These are phyloP conservation scores for Lepidium campestre DNA, from an alignment of 441 rosid species.

Conservation along the genomic window DNA sequence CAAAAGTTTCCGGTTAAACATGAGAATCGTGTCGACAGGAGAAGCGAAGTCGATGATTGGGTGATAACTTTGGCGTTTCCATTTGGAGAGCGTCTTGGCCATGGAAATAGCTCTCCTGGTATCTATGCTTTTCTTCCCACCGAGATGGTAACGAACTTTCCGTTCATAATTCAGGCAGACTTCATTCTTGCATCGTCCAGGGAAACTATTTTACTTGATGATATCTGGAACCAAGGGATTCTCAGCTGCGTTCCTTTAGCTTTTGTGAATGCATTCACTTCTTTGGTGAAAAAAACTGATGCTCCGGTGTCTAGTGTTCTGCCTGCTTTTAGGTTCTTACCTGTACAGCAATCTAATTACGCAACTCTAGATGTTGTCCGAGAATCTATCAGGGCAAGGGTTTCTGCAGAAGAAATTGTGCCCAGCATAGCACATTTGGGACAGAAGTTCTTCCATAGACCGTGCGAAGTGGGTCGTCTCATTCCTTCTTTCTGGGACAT, in stretches of 20 bases:
- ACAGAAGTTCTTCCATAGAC: slow-evolving; percentile 58
- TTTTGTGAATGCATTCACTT: slow-evolving; percentile 51
- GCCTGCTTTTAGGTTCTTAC: slow-evolving; percentile 53
- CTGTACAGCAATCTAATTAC: slow-evolving; percentile 35
- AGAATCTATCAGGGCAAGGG: slow-evolving; percentile 34
- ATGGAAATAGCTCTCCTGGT: slow-evolving; percentile 48
- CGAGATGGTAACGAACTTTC: slow-evolving; percentile 69
- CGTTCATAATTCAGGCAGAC: slow-evolving; percentile 68
- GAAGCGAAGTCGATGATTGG: slow-evolving; percentile 65
- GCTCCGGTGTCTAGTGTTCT: slow-evolving; percentile 52
- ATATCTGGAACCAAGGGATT: slow-evolving; percentile 74
- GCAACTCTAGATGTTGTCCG: slow-evolving; percentile 40
- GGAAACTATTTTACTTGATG: slow-evolving; percentile 52
- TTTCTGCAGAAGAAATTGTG: slow-evolving; percentile 41
- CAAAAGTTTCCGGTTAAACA: slow-evolving; percentile 58
- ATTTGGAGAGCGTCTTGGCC: slow-evolving; percentile 42
- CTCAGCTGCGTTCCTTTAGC: slow-evolving; percentile 52
- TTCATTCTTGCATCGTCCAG: slow-evolving; percentile 65
- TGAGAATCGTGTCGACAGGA: slow-evolving; percentile 52
- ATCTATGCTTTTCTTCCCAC: slow-evolving; percentile 79
- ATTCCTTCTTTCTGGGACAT: slow-evolving; percentile 59
- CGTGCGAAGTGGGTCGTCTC: slow-evolving; percentile 48
- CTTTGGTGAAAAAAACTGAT: slow-evolving; percentile 45
- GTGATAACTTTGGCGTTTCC: slow-evolving; percentile 77
- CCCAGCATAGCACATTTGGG: slow-evolving; percentile 45